Evolutionary conservation across 257 asterid species (phyloP).

Genomic region (Scutellaria galericulata): DNA sequence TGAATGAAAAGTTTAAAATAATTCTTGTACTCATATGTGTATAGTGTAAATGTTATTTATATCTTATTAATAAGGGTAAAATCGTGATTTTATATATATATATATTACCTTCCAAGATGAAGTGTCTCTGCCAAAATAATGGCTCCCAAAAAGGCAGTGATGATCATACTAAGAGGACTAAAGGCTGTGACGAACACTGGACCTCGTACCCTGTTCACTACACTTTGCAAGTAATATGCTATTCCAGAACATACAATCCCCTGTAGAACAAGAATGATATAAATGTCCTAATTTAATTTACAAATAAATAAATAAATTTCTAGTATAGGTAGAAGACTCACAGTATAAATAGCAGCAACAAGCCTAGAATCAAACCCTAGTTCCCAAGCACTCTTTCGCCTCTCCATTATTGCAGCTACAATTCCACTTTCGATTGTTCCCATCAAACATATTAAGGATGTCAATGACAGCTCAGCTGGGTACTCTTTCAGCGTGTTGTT

Average conservation of each 20-base stretch:
- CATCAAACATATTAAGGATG: slow-evolving; percentile 64
- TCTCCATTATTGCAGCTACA: slow-evolving; percentile 70
- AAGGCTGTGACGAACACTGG: slow-evolving; percentile 96
- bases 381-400: slow-evolving; percentile 69
- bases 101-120: slow-evolving; percentile 87
- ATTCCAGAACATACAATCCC: slow-evolving; percentile 91
- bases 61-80: no score
- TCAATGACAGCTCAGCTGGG: slow-evolving; percentile 77
- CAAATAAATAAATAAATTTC: no score
- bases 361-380: slow-evolving; percentile 85
- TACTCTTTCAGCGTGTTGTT: slow-evolving; percentile 78
- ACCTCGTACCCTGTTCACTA: slow-evolving; percentile 73
- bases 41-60: background rate
- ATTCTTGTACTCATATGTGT: no score
- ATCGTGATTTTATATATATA: no score
- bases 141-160: slow-evolving; percentile 81
- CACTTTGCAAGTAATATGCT: slow-evolving; percentile 85
- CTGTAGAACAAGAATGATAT: slow-evolving; percentile 35
- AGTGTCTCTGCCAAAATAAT: slow-evolving; percentile 68
- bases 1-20: no score
- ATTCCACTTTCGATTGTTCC: slow-evolving; percentile 70
- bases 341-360: slow-evolving; percentile 82
- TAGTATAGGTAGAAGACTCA: slow-evolving; percentile 10
- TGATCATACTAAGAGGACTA: slow-evolving; percentile 87
- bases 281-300: no score